Evolutionary conservation across 192 early-diverging fungal genomes (phyloP), one percentile per base, ranked within the genome.

Genomic region (Coemansia sp.): DNA sequence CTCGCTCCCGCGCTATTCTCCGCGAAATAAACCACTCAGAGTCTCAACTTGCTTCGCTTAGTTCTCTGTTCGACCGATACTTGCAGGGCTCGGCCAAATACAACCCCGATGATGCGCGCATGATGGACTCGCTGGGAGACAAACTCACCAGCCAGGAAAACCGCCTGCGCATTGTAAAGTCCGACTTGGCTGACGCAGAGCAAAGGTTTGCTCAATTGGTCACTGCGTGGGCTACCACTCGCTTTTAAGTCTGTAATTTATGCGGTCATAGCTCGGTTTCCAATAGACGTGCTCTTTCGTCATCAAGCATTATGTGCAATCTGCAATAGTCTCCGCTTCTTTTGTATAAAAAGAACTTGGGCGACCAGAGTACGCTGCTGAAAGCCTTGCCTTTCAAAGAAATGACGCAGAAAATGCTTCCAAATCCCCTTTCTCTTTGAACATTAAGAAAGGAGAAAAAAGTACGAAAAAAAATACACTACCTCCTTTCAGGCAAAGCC

Each of bases 171-270:
- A 25, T 48, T 4, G 45, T 47, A 0, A 61, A 61, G 18, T 25
- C 33, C 10, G 67, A 69, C 31, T 56, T 69, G 25, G 53, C 39
- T 2, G 46, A 51, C 23, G 51, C 65, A 3, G 65, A 68, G 22
- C 43, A 38, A 5, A 45, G 65, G 0, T 46, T 68, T 37, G 48
- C 40, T 5, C 15, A 35, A 6, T 8, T 61, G 2, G 48, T 68
- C 7, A 60, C 52, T 0, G 22, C 59, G 0, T 68, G 65, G 65
- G 65, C 58, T 0, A 68, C 65, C 1, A 18, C 42, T 5, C 49
- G 46, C 21, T 66, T 68, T 34, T 66, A 29, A 50, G 19, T 35
- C 8, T 36, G 42, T 14, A 19, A 54, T n/a, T n/a, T n/a, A n/a
- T n/a, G n/a, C n/a, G n/a, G n/a, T n/a, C n/a, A n/a, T n/a, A n/a